Evolutionary conservation across 2,329 filamentous ascomycete genomes (phyloP).

Genomic region (Monosporascus sp.): DNA sequence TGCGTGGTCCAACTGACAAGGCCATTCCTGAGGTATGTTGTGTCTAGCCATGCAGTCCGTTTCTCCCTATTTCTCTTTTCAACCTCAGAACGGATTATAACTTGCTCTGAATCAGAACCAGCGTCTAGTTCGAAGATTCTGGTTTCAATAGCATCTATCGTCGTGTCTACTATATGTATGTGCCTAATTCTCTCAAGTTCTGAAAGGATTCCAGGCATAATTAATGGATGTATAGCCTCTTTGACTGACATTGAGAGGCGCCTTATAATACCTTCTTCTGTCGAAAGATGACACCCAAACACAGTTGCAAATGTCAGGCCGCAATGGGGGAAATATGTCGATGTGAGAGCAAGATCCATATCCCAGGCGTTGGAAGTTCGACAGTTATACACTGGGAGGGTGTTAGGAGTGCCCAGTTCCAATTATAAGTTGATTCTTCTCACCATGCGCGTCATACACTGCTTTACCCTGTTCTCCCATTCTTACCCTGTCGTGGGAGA

Average conservation of each 20-base stretch:
- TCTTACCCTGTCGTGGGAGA: constrained; percentile 11
- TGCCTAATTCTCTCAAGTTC: constrained; percentile 26
- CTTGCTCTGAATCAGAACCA: background rate
- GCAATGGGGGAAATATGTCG: constrained; percentile 19
- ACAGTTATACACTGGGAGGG: constrained; percentile 19
- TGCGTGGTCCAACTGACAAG: constrained; percentile 22
- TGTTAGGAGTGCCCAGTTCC: background rate
- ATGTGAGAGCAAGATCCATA: constrained; percentile 19
- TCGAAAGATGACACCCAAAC: constrained; percentile 14
- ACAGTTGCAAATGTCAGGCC: constrained; percentile 17
- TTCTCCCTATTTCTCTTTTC: constrained; percentile 10
- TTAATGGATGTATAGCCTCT: constrained; percentile 19
- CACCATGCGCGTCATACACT: constrained; percentile 10
- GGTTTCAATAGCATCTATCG: constrained; percentile 17
- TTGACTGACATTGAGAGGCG: constrained; percentile 2
- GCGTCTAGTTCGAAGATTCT: constrained; percentile 17
- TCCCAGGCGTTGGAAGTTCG: constrained; percentile 22
- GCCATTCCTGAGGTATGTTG: constrained; percentile 18
- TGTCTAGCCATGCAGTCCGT: constrained; percentile 19
- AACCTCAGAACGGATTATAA: background rate
- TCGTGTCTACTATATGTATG: constrained; percentile 9
- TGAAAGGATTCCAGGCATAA: constrained; percentile 25
- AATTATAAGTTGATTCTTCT: background rate
- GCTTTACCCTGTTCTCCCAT: constrained; percentile 2
- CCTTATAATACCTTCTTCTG: constrained; percentile 13